Conservation (phyloP, 805 yeast species). For the Ogataea degrootiae region DNA sequence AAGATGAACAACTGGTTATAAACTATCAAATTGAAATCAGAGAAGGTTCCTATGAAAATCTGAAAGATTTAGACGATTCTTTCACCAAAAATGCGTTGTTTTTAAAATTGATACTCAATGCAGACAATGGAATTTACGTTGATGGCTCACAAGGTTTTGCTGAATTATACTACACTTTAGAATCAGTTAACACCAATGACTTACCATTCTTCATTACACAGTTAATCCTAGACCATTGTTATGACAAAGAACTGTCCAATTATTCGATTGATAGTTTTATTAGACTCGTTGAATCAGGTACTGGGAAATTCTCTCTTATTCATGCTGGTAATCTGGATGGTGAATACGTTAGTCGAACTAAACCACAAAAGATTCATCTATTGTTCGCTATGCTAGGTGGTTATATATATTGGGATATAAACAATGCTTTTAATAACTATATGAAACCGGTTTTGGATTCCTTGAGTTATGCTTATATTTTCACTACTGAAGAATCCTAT, state of each 20-base stretch:
- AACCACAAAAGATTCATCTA: background rate
- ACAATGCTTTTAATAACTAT: conserved; percentile 12
- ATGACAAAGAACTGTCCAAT: conserved; percentile 21
- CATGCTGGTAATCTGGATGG: conserved; percentile 9
- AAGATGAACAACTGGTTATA: conserved; percentile 13
- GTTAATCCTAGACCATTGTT: conserved; percentile 27
- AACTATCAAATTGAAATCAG: conserved; percentile 20
- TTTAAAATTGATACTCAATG: conserved; percentile 14
- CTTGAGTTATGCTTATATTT: conserved; percentile 4
- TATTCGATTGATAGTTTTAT: conserved; percentile 21
- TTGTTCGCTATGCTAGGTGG: conserved; percentile 14
- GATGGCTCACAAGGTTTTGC: conserved; percentile 21
- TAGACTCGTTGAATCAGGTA: conserved; percentile 4
- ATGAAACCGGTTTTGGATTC: conserved; percentile 7
- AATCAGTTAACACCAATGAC: conserved; percentile 41
- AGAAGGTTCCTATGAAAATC: conserved; percentile 7
- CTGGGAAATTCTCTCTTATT: conserved; percentile 4
- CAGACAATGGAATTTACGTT: conserved; percentile 25
- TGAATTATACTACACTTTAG: conserved; percentile 31
- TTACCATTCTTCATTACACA: conserved; percentile 47
- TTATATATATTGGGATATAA: conserved; percentile 13
- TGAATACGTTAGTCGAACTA: background rate
- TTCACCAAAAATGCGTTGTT: conserved; percentile 18
- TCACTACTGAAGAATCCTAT: conserved; percentile 6
- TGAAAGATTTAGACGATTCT: background rate